These are phyloP conservation scores for Russula virescens DNA, from an alignment of 768 basidiomycete genomes.

Conservation along the genomic window DNA sequence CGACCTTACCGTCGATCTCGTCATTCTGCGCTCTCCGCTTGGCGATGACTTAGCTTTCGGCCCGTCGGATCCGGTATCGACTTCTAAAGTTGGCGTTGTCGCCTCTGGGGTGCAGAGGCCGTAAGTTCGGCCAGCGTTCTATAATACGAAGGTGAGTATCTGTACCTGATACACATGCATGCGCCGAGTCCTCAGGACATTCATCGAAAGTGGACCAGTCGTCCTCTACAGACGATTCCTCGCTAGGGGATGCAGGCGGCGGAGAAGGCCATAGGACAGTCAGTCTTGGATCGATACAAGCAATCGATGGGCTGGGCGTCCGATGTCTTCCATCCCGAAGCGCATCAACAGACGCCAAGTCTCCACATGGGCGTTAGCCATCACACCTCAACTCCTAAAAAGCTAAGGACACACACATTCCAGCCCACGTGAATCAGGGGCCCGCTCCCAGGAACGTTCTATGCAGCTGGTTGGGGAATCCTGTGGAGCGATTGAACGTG, in stretches of 20 bases:
- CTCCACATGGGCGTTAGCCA: not conserved
- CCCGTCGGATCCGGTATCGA: not conserved
- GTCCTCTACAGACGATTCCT: not conserved
- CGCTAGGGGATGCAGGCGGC: slow-evolving; percentile 4
- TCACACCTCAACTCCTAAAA: not conserved
- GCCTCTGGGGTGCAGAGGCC: not conserved
- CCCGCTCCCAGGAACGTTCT: not conserved
- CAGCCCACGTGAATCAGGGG: not conserved
- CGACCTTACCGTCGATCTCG: slow-evolving; percentile 14
- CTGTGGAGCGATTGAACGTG: not conserved
- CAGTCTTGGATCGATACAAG: slow-evolving; percentile 17
- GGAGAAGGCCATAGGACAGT: slow-evolving; percentile 7
- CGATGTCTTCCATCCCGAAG: not conserved
- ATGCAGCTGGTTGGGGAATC: not conserved
- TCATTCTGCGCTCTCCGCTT: not conserved
- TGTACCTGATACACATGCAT: not conserved
- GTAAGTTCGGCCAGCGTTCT: not conserved
- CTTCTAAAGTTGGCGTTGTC: not conserved
- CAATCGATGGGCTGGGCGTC: slow-evolving; percentile 7
- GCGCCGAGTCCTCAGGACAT: not conserved
- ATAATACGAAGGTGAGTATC: too few relatives aligned
- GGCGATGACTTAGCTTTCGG: not conserved
- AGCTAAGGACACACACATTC: slow-evolving; percentile 6
- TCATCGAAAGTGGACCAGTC: not conserved
- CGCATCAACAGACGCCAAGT: not conserved